phyloP scores from a whole-genome alignment of 768 basidiomycete genomes.

The Sutorius australiensis region DNA sequence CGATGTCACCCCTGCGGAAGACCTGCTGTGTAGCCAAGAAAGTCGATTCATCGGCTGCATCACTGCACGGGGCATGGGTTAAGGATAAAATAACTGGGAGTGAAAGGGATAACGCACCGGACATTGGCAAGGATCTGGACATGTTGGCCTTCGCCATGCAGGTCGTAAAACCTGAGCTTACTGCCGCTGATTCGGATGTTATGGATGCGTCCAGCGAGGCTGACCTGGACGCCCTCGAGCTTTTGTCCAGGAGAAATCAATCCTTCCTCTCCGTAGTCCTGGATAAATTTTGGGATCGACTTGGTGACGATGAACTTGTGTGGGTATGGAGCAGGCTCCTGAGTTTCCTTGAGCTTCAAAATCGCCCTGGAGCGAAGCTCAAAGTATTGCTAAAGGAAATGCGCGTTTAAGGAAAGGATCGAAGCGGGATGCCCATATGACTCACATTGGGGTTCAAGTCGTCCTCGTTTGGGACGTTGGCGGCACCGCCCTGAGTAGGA shows the following conservation, averaged over 20 bases:
- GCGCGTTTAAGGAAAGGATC: not conserved
- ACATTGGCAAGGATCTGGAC: constrained; percentile 93
- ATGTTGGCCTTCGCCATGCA: constrained; percentile 88
- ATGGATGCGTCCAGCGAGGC: constrained; percentile 87
- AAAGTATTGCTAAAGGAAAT: constrained; percentile 79
- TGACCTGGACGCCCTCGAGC: constrained; percentile 54
- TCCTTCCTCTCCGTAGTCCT: constrained; percentile 68
- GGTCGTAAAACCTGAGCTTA: constrained; percentile 92
- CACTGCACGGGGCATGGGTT: constrained; percentile 37
- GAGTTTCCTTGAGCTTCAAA: constrained; percentile 76
- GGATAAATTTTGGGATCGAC: constrained; percentile 72
- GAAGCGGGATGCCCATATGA: constrained; percentile 9
- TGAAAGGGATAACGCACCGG: constrained; percentile 48
- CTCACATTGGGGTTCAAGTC: constrained; percentile 90
- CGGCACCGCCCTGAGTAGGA: constrained; percentile 33
- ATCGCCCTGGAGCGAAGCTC: constrained; percentile 90
- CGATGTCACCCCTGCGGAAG: constrained; percentile 94
- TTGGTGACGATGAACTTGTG: constrained; percentile 95
- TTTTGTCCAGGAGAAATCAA: constrained; percentile 65
- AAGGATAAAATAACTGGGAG: not conserved
- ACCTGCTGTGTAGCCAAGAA: constrained; percentile 76
- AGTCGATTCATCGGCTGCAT: constrained; percentile 55
- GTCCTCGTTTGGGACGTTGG: constrained; percentile 57
- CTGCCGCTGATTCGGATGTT: constrained; percentile 78
- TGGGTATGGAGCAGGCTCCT: constrained; percentile 91